Percentiles rank a stretch among this genome's conserved stretches.
Conservation (phyloP, 768 basidiomycete species). For the Pulveroboletus sp. region DNA sequence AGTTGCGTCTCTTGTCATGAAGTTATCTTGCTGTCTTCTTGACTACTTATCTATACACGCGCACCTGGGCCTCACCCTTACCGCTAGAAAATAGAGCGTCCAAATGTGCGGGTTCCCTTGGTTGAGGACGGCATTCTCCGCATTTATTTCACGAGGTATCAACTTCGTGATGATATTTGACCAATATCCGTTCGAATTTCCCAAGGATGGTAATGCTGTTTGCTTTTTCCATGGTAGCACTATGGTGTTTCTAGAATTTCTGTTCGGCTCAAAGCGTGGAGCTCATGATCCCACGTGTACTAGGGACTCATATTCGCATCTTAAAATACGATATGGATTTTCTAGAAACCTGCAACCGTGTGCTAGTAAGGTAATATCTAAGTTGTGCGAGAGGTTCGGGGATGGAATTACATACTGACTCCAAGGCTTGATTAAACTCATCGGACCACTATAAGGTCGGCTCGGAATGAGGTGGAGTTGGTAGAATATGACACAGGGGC, state of each 20-base stretch:
- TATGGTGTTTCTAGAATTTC: constrained; percentile 1
- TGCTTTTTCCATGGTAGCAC: neutral
- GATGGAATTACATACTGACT: too few species aligned
- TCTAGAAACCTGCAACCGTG: neutral
- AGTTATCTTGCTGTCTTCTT: constrained; percentile 17
- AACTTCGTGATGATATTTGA: neutral
- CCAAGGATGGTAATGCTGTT: constrained; percentile 6
- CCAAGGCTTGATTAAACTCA: too few species aligned
- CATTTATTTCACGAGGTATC: constrained; percentile 6
- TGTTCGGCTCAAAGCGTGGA: neutral
- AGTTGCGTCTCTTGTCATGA: constrained; percentile 5
- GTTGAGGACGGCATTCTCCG: neutral
- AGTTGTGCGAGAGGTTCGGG: too few species aligned
- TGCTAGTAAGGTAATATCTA: neutral
- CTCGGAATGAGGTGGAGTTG: too few species aligned
- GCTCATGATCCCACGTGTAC: neutral
- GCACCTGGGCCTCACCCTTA: constrained; percentile 6
- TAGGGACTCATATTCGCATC: neutral
- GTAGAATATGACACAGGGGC: too few species aligned
- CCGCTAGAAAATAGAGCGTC: constrained; percentile 8
- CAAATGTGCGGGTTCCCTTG: constrained; percentile 5
- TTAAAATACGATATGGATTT: neutral
- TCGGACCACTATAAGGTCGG: too few species aligned
- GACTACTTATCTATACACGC: constrained; percentile 5
- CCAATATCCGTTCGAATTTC: constrained; percentile 1